phyloP scores from a whole-genome alignment of 257 asterid species.

The Catharanthus roseus region DNA sequence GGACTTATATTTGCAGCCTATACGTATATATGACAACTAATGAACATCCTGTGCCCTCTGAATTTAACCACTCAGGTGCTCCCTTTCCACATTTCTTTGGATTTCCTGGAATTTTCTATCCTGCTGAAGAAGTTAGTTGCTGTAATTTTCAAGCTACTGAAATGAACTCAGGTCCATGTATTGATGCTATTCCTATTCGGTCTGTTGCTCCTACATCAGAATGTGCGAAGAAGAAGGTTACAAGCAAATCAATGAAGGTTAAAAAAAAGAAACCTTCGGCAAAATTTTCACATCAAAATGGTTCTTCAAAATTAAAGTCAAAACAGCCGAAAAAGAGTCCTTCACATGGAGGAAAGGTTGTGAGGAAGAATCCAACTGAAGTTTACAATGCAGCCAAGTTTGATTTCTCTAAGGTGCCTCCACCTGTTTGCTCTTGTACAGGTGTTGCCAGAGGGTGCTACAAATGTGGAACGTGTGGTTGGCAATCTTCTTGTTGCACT shows the following conservation, averaged over 20 bases:
- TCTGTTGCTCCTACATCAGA: conserved; percentile 24
- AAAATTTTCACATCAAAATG: conserved; percentile 6
- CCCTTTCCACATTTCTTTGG: not conserved
- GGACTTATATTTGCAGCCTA: not conserved
- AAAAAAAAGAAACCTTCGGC: conserved; percentile 8
- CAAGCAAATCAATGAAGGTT: conserved; percentile 1
- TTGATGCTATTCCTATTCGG: conserved; percentile 38
- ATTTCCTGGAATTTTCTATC: not conserved
- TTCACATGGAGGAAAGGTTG: conserved; percentile 17
- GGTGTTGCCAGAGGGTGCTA: conserved; percentile 31
- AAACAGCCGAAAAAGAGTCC: conserved; percentile 12
- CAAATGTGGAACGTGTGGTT: conserved; percentile 33
- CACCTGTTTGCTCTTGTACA: conserved; percentile 38
- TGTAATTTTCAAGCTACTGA: conserved; percentile 11
- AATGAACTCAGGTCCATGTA: conserved; percentile 19
- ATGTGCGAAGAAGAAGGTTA: conserved; percentile 10
- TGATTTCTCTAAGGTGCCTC: conserved; percentile 34
- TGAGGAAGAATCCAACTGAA: conserved; percentile 18
- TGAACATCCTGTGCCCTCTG: not conserved
- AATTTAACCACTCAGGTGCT: not conserved
- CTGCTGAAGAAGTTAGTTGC: not conserved
- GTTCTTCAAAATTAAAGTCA: conserved; percentile 7
- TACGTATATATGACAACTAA: not conserved
- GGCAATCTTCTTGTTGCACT: conserved; percentile 42
- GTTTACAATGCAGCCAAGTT: conserved; percentile 20